A percentile compares a stretch with the other conserved stretches of the same genome.
These are phyloP conservation scores for Trypethelium eluteriae DNA, from an alignment of 495 filamentous ascomycete species.

Conservation along the genomic window DNA sequence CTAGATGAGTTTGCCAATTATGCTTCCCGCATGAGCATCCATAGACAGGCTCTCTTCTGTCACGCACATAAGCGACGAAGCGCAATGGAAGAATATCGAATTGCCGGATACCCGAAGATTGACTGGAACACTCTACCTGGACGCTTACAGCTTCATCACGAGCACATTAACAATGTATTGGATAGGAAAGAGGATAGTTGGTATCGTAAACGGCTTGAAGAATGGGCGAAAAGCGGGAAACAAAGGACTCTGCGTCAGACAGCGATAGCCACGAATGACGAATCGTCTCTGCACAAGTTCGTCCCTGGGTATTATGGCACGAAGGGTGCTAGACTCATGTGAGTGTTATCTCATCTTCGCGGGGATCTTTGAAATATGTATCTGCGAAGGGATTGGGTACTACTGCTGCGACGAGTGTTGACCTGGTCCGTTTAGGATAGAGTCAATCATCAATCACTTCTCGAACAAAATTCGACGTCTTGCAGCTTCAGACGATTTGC, in stretches of 20 bases:
- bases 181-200: background rate
- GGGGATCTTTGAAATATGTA: background rate
- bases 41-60: background rate
- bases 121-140: background rate
- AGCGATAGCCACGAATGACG: background rate
- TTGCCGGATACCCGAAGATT: background rate
- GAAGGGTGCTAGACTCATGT: background rate
- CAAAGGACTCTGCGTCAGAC: conserved; percentile 1
- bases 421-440: background rate
- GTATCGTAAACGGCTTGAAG: background rate
- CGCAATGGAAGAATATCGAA: background rate
- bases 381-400: background rate
- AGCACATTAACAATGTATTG: background rate
- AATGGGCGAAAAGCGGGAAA: background rate
- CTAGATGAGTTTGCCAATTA: conserved; percentile 3
- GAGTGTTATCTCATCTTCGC: background rate
- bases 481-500: conserved; percentile 4
- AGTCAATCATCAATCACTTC: conserved; percentile 1
- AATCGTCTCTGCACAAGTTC: conserved; percentile 4
- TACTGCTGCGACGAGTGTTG: background rate
- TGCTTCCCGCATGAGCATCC: background rate
- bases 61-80: background rate
- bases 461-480: background rate
- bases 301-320: conserved; percentile 10
- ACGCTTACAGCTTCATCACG: background rate